phyloP scores from a whole-genome alignment of 1,139 yeast genomes.

The Kodamaea sp. region DNA sequence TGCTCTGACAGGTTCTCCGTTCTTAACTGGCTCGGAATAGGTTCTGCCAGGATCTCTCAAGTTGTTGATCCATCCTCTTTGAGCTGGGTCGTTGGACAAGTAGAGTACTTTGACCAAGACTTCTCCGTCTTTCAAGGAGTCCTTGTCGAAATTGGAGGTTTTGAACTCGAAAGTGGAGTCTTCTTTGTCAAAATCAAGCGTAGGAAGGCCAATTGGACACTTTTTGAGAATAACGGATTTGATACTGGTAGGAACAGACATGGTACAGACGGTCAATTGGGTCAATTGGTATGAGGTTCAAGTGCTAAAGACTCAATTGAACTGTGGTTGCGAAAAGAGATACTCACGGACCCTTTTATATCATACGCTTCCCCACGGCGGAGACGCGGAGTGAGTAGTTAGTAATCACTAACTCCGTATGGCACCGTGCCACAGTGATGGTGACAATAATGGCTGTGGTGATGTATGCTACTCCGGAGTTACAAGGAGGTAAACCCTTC shows the following conservation, averaged over 20 bases:
- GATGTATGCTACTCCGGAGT: no score
- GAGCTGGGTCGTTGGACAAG: conserved; percentile 34
- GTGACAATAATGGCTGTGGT: no score
- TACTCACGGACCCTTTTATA: no score
- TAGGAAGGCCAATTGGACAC: no score
- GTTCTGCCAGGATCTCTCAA: conserved; percentile 19
- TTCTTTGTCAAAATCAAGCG: conserved; percentile 4
- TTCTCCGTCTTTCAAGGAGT: conserved; percentile 18
- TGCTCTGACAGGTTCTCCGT: conserved; percentile 22
- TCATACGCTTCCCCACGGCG: no score
- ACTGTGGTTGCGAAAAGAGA: no score
- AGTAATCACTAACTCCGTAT: no score
- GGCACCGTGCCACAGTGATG: no score
- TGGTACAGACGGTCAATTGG: background rate
- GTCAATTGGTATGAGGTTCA: no score
- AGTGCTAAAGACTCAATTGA: no score
- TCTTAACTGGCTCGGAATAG: conserved; percentile 22
- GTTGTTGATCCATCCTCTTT: conserved; percentile 27
- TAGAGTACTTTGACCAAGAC: conserved; percentile 21
- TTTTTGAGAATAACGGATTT: conserved; percentile 2
- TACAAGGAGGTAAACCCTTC: no score
- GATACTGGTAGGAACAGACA: conserved; percentile 6
- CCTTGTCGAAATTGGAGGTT: conserved; percentile 2
- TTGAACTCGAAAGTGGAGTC: conserved; percentile 12
- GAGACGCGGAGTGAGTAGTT: no score